Evolutionary conservation across 129 eudicot genomes (phyloP).

Genomic region (Glebionis coronaria): DNA sequence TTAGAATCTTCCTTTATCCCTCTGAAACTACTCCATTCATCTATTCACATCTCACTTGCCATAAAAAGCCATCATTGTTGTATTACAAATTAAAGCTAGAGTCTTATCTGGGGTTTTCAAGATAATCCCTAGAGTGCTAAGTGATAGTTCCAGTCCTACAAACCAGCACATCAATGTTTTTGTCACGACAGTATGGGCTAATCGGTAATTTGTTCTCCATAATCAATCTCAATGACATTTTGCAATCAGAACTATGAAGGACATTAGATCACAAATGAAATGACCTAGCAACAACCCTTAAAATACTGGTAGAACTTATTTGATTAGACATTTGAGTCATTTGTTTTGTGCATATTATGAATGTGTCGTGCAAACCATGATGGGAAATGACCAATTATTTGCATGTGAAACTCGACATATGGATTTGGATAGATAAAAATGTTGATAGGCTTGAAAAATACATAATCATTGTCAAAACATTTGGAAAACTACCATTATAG

Average conservation of each 20-base stretch:
- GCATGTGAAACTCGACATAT: not conserved
- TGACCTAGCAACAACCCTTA: not conserved
- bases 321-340: not conserved
- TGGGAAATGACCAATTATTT: not conserved
- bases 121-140: not conserved
- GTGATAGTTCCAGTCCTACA: conserved; percentile 17
- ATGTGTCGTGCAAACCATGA: not conserved
- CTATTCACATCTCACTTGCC: not conserved
- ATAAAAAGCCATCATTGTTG: not conserved
- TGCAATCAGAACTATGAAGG: not conserved
- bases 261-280: not conserved
- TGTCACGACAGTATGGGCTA: not conserved
- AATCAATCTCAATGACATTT: too few relatives aligned
- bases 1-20: not conserved
- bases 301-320: not conserved
- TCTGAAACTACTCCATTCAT: not conserved
- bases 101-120: not conserved
- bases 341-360: not conserved
- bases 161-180: not conserved
- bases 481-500: too few relatives aligned
- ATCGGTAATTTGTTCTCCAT: too few relatives aligned
- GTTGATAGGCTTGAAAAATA: not conserved
- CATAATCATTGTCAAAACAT: too few relatives aligned
- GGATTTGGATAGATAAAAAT: not conserved
- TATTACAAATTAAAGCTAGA: not conserved